Conservation (phyloP, 176 grass and related monocot species). For the Ampelocalamus luodianensis region DNA sequence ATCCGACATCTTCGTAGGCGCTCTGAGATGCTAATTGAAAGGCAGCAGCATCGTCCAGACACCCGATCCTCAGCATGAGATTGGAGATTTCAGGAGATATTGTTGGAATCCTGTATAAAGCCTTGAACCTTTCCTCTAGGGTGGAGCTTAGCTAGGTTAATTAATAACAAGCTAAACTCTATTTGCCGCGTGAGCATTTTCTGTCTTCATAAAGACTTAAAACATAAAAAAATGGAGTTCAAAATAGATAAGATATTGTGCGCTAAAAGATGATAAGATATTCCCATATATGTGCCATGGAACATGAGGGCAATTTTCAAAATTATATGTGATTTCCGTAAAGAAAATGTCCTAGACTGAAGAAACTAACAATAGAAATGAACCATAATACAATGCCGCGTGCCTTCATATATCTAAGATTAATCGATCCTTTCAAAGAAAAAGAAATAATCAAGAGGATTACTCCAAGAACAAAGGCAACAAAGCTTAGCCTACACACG, state of each 20-base stretch:
- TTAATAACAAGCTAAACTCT: not conserved
- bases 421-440: slow-evolving; percentile 1
- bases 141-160: not conserved
- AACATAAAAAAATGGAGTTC: too few relatives aligned
- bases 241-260: too few relatives aligned
- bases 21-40: not conserved
- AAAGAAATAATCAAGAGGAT: not conserved
- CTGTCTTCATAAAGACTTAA: not conserved
- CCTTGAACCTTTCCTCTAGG: not conserved
- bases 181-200: not conserved
- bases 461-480: not conserved
- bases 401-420: not conserved
- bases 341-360: not conserved
- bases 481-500: not conserved
- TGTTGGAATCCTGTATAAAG: not conserved
- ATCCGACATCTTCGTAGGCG: not conserved
- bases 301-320: not conserved
- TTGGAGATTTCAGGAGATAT: not conserved
- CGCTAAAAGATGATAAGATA: too few relatives aligned
- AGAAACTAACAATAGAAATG: not conserved
- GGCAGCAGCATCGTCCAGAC: not conserved
- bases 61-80: slow-evolving; percentile 6
- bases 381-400: not conserved
- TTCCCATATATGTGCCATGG: too few relatives aligned
- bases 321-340: not conserved